Evolutionary conservation across 257 asterid species (phyloP).

Genomic region (Ajuga chamaepitys): DNA sequence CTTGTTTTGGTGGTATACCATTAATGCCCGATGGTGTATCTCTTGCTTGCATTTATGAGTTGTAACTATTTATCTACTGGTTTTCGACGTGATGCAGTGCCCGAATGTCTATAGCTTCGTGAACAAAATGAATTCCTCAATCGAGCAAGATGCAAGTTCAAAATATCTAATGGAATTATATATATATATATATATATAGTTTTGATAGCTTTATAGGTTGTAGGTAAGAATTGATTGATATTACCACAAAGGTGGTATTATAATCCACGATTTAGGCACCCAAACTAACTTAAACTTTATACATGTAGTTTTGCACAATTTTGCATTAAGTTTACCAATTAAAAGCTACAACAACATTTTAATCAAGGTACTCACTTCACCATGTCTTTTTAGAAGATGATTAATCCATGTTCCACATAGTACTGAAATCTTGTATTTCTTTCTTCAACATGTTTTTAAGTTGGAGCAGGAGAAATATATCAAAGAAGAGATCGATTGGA

Average conservation of each 20-base stretch:
- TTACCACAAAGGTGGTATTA: neutral
- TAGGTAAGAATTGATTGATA: slow-evolving; percentile 41
- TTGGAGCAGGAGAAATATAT: too few species aligned
- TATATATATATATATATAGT: slow-evolving; percentile 89
- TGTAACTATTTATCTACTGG: neutral
- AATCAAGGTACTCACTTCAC: too few species aligned
- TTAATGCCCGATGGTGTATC: slow-evolving; percentile 2
- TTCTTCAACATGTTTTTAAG: too few species aligned
- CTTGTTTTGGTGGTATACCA: slow-evolving; percentile 68
- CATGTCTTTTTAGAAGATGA: too few species aligned
- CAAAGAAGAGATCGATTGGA: too few species aligned
- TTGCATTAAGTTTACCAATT: slow-evolving; percentile 85
- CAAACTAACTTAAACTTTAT: slow-evolving; percentile 17
- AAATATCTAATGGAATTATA: slow-evolving; percentile 78
- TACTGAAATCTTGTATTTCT: too few species aligned
- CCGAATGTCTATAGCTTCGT: slow-evolving; percentile 59
- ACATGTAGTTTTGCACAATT: slow-evolving; percentile 76
- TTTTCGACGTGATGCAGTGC: slow-evolving; percentile 15
- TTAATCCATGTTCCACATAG: too few species aligned
- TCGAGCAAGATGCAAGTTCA: slow-evolving; percentile 83
- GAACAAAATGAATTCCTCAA: slow-evolving; percentile 70
- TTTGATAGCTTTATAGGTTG: slow-evolving; percentile 81
- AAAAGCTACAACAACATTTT: slow-evolving; percentile 96
- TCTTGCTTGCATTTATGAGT: slow-evolving; percentile 1
- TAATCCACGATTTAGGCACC: slow-evolving; percentile 1